Percentiles rank a stretch among this genome's conserved stretches.
Conservation (phyloP, 192 early-diverging fungal species). For the Entomortierella beljakovae region DNA sequence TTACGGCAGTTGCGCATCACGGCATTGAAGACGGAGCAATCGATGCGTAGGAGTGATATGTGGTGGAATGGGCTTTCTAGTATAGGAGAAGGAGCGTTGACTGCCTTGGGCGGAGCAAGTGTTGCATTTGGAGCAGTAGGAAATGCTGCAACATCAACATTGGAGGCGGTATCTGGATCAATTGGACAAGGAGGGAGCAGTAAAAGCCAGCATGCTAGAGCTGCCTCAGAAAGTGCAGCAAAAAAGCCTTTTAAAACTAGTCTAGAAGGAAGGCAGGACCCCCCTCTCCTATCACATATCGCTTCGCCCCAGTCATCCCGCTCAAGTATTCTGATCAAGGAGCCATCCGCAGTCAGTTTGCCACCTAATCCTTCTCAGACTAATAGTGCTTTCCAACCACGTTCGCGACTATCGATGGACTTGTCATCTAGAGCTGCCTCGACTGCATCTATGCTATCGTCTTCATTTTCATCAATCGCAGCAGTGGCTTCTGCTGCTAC, state of each 20-base stretch:
- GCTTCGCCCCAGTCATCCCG: neutral
- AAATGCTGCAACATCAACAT: slow-evolving; percentile 24
- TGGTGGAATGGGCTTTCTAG: slow-evolving; percentile 41
- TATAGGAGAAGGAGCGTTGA: slow-evolving; percentile 39
- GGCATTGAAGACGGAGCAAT: slow-evolving; percentile 23
- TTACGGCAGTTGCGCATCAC: slow-evolving; percentile 34
- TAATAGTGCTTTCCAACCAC: neutral
- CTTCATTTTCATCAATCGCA: slow-evolving; percentile 55
- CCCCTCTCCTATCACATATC: neutral
- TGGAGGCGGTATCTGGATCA: slow-evolving; percentile 26
- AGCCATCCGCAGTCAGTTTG: slow-evolving; percentile 8
- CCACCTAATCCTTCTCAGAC: slow-evolving; percentile 2
- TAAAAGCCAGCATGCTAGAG: slow-evolving; percentile 2
- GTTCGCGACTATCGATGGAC: slow-evolving; percentile 11
- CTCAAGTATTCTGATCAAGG: neutral
- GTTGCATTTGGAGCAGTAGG: slow-evolving; percentile 37
- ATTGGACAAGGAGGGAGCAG: slow-evolving; percentile 3
- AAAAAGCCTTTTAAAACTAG: neutral
- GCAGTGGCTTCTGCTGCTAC: slow-evolving; percentile 51
- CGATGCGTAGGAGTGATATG: slow-evolving; percentile 30
- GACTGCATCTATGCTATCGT: slow-evolving; percentile 32
- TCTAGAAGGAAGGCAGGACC: neutral
- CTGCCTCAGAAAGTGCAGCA: slow-evolving; percentile 12
- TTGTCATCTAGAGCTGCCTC: slow-evolving; percentile 33
- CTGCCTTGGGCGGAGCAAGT: slow-evolving; percentile 34